Conservation (phyloP, 495 filamentous ascomycete species). For the Xylaria telfairii region DNA sequence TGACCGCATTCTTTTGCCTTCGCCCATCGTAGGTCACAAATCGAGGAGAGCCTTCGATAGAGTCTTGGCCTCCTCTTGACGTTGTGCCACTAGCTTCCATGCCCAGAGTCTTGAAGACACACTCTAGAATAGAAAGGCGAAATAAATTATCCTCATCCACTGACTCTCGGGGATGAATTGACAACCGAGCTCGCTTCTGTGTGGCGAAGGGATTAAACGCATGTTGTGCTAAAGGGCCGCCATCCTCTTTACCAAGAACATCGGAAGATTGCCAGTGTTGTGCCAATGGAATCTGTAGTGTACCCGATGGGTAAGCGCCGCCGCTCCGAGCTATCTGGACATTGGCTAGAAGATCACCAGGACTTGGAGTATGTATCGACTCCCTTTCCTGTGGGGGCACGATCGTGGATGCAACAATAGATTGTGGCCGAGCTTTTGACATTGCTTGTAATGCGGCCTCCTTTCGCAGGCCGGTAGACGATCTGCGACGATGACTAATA, state of each 20-base stretch:
- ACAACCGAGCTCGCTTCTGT: slow-evolving; percentile 57
- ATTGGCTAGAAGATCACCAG: slow-evolving; percentile 82
- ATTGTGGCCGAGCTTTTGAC: slow-evolving; percentile 48
- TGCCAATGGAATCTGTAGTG: slow-evolving; percentile 44
- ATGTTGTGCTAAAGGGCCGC: slow-evolving; percentile 67
- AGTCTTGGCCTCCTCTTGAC: slow-evolving; percentile 65
- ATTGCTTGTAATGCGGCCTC: slow-evolving; percentile 79
- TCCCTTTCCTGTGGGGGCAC: slow-evolving; percentile 42
- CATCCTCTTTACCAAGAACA: slow-evolving; percentile 30
- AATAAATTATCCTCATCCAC: slow-evolving; percentile 87
- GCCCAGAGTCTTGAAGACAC: slow-evolving; percentile 94
- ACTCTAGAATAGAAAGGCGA: slow-evolving; percentile 87
- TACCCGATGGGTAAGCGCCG: slow-evolving; percentile 37
- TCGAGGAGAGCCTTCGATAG: slow-evolving; percentile 82
- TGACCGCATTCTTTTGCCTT: slow-evolving; percentile 82
- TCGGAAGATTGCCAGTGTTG: slow-evolving; percentile 43
- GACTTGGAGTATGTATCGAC: slow-evolving; percentile 58
- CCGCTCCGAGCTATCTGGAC: slow-evolving; percentile 73
- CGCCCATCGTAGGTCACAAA: slow-evolving; percentile 85
- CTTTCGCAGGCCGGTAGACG: slow-evolving; percentile 77
- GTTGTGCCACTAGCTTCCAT: slow-evolving; percentile 71
- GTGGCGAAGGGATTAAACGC: slow-evolving; percentile 62
- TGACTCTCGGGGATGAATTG: slow-evolving; percentile 72
- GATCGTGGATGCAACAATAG: slow-evolving; percentile 38
- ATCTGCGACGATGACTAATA: slow-evolving; percentile 66